Base-by-base conservation (phyloP, 768 basidiomycete genomes). In the Lentinula raphanica region DNA sequence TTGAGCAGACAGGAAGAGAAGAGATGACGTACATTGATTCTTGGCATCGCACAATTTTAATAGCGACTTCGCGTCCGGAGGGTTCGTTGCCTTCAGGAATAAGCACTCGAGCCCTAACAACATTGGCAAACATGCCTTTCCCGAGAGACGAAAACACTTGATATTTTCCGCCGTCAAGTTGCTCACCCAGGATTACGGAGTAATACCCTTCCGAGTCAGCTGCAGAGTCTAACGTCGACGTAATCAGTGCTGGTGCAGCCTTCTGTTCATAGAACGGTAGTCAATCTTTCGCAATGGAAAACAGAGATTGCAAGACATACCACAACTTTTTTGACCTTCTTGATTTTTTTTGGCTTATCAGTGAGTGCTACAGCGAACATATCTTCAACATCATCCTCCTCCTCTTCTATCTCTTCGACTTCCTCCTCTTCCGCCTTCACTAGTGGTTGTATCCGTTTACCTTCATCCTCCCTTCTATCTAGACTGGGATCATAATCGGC, bases 111-210 rank as follows among this genome's bases (percentile, higher is more conserved):
- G 95, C 96, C 46, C 91, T 84, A 27, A 98, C 94, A 50, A 99
- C 97, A 57, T 92, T 93, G 49, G 94, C 94, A 69, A 98, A 99
- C 96, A 99, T 99, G 49, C 97, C 97, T 69, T 96, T 95, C 17
- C 97, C 97, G n/a, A 98, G 78, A 49, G 85, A 91, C 49, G 92
- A 93, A 63, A 90, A 94, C 9, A 99, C 93, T 69, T 97, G 93
- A 68, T 98, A 99, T 40, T 90, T 83, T 5, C 92, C 94, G 27
- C 87, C 84, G 66, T 97, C 95, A 17, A 99, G 78, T 59, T 93
- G 87, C 72, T 99, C 97, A 44, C 96, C 97, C 15, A 98, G 84
- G 53, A 95, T 92, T 54, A 97, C 83, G 58, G 86, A 85, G 68
- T 98, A 99, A 70, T 98, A 98, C 0, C 97, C 97, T 72, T 99